Evolutionary conservation across 305 asterid genomes (phyloP).

Genomic region (Nicotiana rustica): DNA sequence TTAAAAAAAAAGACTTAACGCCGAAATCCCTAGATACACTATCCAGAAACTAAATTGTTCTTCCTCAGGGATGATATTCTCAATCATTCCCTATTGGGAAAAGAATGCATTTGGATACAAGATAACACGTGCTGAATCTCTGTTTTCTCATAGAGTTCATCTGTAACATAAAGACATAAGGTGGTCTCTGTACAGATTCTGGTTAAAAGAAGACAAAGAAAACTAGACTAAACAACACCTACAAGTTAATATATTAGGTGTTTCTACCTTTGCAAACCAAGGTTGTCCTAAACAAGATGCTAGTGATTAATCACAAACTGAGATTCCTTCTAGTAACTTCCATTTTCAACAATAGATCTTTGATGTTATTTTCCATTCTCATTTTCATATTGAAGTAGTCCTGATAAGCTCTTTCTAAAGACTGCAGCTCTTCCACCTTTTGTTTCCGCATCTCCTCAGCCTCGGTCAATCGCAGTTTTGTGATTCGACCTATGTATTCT

Average conservation of each 20-base stretch:
- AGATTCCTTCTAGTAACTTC: slow-evolving; percentile 89
- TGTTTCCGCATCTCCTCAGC: slow-evolving; percentile 91
- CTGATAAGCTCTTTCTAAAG: slow-evolving; percentile 69
- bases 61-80: neutral
- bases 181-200: slow-evolving; percentile 51
- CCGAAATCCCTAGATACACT: neutral
- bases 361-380: slow-evolving; percentile 93
- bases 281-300: slow-evolving; percentile 19
- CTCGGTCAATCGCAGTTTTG: slow-evolving; percentile 72
- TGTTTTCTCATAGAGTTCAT: neutral
- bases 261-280: slow-evolving; percentile 20
- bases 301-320: slow-evolving; percentile 44
- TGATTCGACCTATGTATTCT: slow-evolving; percentile 59
- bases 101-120: slow-evolving; percentile 3
- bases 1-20: neutral
- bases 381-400: slow-evolving; percentile 82
- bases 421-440: slow-evolving; percentile 80
- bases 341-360: slow-evolving; percentile 89
- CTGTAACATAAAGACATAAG: slow-evolving; percentile 20
- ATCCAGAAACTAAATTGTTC: neutral
- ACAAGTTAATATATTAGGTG: slow-evolving; percentile 35
- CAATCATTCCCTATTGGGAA: neutral
- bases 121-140: neutral
- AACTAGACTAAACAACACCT: slow-evolving; percentile 45
- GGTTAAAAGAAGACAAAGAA: slow-evolving; percentile 53